Evolutionary conservation across 805 yeast genomes (phyloP), one percentile per base, ranked within the genome.

Genomic region (Saccharomycopsis fibuligera): DNA sequence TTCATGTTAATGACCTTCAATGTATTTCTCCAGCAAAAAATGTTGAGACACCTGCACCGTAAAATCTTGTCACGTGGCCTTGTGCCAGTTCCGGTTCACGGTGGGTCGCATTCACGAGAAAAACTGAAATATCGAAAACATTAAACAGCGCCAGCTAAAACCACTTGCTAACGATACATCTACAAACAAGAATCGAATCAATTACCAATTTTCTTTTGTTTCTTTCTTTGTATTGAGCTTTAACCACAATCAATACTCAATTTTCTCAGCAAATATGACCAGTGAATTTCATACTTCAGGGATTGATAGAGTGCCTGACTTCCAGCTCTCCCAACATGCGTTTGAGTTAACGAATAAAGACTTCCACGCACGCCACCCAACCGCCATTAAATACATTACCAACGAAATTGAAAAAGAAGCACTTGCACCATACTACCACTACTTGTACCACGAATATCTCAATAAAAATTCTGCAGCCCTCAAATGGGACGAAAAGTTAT

Each of bases 401-500:
- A 70, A 66, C 33, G 69, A 75, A 40, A 79, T 93, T 58, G 70
- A 72, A 54, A 67, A 70, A 25, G 77, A 82, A 44, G 73, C 79
- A 57, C 74, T 89, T 74, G 96, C 86, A 1, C 95, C 96, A 6
- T 85, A 87, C 65, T 93, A 88, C 67, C 69, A 79, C 59, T 77
- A 83, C 62, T 70, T 93, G 44, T 72, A 72, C 55, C 65, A 74
- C 33, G 79, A 75, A 38, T 66, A 68, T 31, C 62, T 60, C 33
- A 58, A 66, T 33, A 50, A 54, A 47, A 46, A 70, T 57, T 54
- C 54, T 68, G 36, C 61, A 63, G 2, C 63, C 58, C 3, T 78
- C 65, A 62, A 73, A 59, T 86, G 80, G 75, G 93, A 90, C 59
- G 75, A 80, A 54, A 47, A 60, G 0, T 58, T 81, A 30, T 85